These are phyloP conservation scores for Theobroma grandiflorum DNA, from an alignment of 441 rosid species.

Conservation along the genomic window DNA sequence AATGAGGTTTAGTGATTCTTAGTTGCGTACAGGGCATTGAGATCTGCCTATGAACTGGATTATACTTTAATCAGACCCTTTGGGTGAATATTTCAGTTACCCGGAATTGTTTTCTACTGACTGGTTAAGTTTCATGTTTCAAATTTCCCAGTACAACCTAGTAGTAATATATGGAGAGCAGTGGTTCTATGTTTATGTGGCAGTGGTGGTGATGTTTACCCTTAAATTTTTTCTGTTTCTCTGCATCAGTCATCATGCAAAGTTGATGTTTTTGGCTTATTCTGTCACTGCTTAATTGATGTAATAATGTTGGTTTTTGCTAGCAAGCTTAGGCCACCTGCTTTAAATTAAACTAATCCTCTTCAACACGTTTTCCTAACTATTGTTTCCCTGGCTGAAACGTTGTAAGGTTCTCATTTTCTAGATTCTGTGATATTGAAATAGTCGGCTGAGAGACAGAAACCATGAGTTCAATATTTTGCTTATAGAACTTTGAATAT, in stretches of 20 bases:
- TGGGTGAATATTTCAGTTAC: background rate
- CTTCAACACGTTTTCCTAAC: background rate
- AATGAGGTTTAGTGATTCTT: background rate
- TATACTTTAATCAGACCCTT: background rate
- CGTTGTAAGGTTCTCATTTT: conserved; percentile 5
- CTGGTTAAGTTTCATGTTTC: background rate
- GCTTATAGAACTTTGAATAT: background rate
- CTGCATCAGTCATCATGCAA: background rate
- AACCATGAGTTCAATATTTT: background rate
- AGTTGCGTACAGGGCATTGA: background rate
- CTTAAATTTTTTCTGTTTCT: background rate
- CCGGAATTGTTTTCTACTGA: background rate
- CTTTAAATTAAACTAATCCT: background rate
- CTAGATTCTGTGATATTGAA: background rate
- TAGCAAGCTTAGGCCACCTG: background rate
- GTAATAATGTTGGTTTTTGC: background rate
- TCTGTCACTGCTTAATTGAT: background rate
- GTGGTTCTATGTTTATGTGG: background rate
- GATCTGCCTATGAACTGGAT: background rate
- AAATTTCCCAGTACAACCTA: background rate
- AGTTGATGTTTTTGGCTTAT: background rate
- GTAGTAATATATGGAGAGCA: background rate
- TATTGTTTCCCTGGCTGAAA: background rate
- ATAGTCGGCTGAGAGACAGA: background rate
- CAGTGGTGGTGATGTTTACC: background rate